Base-by-base conservation (phyloP, 1,139 yeast genomes). In the Trichomonascaceae sp. region DNA sequence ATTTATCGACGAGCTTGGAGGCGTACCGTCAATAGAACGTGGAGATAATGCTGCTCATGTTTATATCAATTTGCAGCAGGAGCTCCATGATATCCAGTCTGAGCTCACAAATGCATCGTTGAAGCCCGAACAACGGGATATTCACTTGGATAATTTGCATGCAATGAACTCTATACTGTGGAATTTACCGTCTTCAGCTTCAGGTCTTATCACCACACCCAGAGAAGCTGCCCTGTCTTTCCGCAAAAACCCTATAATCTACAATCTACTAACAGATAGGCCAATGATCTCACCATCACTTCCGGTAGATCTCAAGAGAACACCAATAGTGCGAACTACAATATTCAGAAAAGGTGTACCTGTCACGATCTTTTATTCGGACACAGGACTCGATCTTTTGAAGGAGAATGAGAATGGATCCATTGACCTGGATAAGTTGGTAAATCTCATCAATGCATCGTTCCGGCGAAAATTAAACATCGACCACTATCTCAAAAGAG, bases 211-310 rank as follows among this genome's bases (percentile, higher is more conserved):
- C 53, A 80, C 83, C 2, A 78, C 82, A 0, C 81, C 83, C 0
- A 60, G 64, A 10, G 72, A 73, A 30, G 80, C 81, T 1, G 73
- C 74, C 1, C 63, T 67, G 13, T 62, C 64, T 43, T 58, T 68
- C 15, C 63, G 65, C 20, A 68, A 78, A 68, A 89, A 91, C 66
- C 98, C 99, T 0, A 79, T 93, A 43, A 82, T 93, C 10, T 89
- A 90, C 70, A 93, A 93, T 66, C 81, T 93, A 8, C 74, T 93
- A 44, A 93, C 99, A 0, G 98, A 93, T 67, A 75, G 98, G 53
- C 90, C 98, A 0, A 78, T 89, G n/a, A 84, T 93, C 15, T 89
- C 97, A 0, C 89, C 97, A 0, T 91, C 98, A 0, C 74, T 93
- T 46, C 98, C 99, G 0, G 83, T 88, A 45, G 68, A 66, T 49